These are phyloP conservation scores for Aquilaria malaccensis DNA, from an alignment of 345 rosid species.

Conservation along the genomic window DNA sequence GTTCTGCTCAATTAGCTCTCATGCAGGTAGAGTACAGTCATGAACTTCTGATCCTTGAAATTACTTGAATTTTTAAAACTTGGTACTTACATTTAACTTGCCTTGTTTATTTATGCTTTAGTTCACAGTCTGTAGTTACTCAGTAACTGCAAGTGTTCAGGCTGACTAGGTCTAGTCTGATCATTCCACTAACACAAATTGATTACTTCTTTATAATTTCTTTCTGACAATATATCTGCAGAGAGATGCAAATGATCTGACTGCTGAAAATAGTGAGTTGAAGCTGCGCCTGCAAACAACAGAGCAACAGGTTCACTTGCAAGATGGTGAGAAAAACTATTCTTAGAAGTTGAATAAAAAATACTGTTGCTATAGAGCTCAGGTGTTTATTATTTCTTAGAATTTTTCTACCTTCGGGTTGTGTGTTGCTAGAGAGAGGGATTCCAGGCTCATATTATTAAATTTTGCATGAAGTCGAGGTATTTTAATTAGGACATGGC, in stretches of 20 bases:
- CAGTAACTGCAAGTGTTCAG: too few species aligned
- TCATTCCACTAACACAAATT: too few species aligned
- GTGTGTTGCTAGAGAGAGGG: background rate
- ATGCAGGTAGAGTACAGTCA: slow-evolving; percentile 41
- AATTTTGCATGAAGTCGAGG: too few species aligned
- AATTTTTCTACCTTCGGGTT: background rate
- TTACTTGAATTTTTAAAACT: background rate
- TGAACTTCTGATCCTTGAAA: background rate
- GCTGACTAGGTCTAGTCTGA: too few species aligned
- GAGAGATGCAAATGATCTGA: slow-evolving; percentile 73
- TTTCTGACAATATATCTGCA: slow-evolving; percentile 13
- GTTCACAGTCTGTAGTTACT: too few species aligned
- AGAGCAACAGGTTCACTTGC: slow-evolving; percentile 79
- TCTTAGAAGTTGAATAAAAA: slow-evolving; percentile 1
- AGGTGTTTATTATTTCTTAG: too few species aligned
- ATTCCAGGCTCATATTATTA: too few species aligned
- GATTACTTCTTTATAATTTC: too few species aligned
- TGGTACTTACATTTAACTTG: too few species aligned
- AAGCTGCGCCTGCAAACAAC: slow-evolving; percentile 74
- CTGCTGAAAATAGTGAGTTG: slow-evolving; percentile 69
- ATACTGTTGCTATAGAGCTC: background rate
- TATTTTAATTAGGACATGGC: too few species aligned
- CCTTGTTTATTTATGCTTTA: background rate
- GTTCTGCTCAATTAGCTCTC: slow-evolving; percentile 74
- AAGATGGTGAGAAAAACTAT: slow-evolving; percentile 54